These are phyloP conservation scores for Tremellales sp. DNA, from an alignment of 1,284 basidiomycete genomes.

Conservation along the genomic window DNA sequence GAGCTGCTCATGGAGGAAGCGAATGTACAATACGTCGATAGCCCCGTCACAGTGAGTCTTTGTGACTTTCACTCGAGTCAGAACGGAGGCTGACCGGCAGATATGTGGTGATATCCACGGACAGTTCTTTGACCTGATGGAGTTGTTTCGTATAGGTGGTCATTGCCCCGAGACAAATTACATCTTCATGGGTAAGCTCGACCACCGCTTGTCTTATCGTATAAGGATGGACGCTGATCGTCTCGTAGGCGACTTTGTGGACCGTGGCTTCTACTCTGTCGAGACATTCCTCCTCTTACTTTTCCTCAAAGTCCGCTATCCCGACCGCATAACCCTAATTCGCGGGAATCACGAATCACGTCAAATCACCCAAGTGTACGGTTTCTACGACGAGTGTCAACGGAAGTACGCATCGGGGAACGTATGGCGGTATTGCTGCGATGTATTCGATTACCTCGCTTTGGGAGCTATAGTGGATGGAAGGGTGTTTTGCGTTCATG, in stretches of 20 bases:
- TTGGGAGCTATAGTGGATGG: constrained; percentile 94
- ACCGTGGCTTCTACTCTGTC: constrained; percentile 94
- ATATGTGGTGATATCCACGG: constrained; percentile 99
- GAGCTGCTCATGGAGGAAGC: constrained; percentile 97
- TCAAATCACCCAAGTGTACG: constrained; percentile 98
- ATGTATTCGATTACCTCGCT: constrained; percentile 96
- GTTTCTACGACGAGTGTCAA: constrained; percentile 98
- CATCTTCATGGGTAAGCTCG: constrained; percentile 87
- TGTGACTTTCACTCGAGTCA: neutral
- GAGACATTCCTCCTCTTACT: constrained; percentile 94
- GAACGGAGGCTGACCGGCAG: constrained; percentile 49
- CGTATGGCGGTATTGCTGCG: constrained; percentile 97
- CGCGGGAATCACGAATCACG: constrained; percentile 98
- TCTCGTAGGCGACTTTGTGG: constrained; percentile 77
- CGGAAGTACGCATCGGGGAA: constrained; percentile 92
- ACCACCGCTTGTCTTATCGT: neutral
- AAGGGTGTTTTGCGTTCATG: constrained; percentile 88
- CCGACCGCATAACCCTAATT: constrained; percentile 94
- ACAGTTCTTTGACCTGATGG: constrained; percentile 96
- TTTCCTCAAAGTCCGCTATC: constrained; percentile 94
- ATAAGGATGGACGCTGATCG: neutral
- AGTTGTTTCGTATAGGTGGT: constrained; percentile 93
- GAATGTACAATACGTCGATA: constrained; percentile 93
- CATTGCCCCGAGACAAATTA: constrained; percentile 95
- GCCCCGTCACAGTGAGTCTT: constrained; percentile 80